Evolutionary conservation across 2,329 filamentous ascomycete species (phyloP).

Genomic region (Pseudofabraea citricarpa): DNA sequence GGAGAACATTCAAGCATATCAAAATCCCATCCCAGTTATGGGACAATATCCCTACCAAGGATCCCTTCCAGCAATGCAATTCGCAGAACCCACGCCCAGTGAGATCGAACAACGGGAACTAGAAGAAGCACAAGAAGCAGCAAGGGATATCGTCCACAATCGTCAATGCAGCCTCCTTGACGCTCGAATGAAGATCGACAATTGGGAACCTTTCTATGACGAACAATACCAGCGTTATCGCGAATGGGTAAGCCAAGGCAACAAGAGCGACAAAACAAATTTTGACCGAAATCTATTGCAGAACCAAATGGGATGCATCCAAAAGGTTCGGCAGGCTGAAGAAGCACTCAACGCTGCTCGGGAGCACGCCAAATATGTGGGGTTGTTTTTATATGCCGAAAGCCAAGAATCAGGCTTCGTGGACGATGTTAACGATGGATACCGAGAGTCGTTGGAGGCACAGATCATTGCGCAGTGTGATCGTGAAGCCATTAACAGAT

Average conservation of each 20-base stretch:
- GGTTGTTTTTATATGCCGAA: slow-evolving; percentile 1
- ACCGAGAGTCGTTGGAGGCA: slow-evolving; percentile 12
- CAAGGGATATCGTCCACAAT: background rate
- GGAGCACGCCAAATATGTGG: slow-evolving; percentile 1
- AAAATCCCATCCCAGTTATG: too few species aligned
- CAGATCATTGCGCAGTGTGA: slow-evolving; percentile 9
- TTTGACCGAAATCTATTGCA: slow-evolving; percentile 11
- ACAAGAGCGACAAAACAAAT: slow-evolving; percentile 2
- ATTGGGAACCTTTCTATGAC: slow-evolving; percentile 8
- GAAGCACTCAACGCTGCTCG: slow-evolving; percentile 3
- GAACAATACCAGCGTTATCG: slow-evolving; percentile 3
- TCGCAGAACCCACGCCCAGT: background rate
- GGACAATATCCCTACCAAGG: too few species aligned
- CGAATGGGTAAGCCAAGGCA: background rate
- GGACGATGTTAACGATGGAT: slow-evolving; percentile 12
- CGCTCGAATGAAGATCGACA: slow-evolving; percentile 5
- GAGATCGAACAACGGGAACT: background rate
- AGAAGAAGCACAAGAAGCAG: too few species aligned
- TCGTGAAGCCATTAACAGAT: slow-evolving; percentile 10
- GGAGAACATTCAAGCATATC: too few species aligned
- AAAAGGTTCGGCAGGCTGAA: slow-evolving; percentile 7
- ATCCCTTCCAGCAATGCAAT: too few species aligned
- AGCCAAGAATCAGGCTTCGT: slow-evolving; percentile 13
- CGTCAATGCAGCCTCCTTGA: background rate
- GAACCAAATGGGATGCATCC: slow-evolving; percentile 1